Evolutionary conservation across 2,329 filamentous ascomycete genomes (phyloP).

Genomic region (Colletotrichum euphorbiae): DNA sequence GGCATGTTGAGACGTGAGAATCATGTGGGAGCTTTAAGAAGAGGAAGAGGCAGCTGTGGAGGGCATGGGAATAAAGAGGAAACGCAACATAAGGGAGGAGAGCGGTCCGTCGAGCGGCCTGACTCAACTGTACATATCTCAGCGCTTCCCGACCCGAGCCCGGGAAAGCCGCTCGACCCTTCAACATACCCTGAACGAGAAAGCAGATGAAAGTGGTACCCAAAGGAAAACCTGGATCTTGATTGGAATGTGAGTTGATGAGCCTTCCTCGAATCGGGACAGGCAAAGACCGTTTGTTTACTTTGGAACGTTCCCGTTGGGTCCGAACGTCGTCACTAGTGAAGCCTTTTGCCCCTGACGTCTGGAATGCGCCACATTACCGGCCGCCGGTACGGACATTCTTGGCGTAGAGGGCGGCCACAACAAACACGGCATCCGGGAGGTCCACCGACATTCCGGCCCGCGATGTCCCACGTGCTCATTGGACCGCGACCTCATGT

Average conservation of each 20-base stretch:
- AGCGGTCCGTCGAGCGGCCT: conserved; percentile 21
- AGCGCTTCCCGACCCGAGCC: conserved; percentile 20
- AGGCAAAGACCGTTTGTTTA: neutral
- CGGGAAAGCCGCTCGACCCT: conserved; percentile 26
- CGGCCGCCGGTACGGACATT: conserved; percentile 22
- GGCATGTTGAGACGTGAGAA: conserved; percentile 7
- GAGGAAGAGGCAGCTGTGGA: conserved; percentile 3
- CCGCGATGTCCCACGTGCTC: neutral
- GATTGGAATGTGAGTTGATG: conserved; percentile 27
- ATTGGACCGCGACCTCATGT: conserved; percentile 15
- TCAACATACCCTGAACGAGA: conserved; percentile 30
- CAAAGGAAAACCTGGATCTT: neutral
- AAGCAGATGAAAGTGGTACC: conserved; percentile 35
- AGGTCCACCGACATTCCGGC: conserved; percentile 13
- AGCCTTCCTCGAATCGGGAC: neutral
- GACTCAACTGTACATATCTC: conserved; percentile 37
- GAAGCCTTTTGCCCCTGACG: neutral
- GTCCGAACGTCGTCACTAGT: neutral
- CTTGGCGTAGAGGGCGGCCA: conserved; percentile 15
- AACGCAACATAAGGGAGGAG: conserved; percentile 21
- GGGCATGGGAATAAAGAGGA: neutral
- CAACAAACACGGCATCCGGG: conserved; percentile 28
- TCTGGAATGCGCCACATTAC: conserved; percentile 32
- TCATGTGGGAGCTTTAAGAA: neutral
- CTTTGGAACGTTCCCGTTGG: neutral